Evolutionary conservation across 2,329 filamentous ascomycete species (phyloP), one percentile per base, ranked within the genome.

Genomic region (Cercospora nicotianae): DNA sequence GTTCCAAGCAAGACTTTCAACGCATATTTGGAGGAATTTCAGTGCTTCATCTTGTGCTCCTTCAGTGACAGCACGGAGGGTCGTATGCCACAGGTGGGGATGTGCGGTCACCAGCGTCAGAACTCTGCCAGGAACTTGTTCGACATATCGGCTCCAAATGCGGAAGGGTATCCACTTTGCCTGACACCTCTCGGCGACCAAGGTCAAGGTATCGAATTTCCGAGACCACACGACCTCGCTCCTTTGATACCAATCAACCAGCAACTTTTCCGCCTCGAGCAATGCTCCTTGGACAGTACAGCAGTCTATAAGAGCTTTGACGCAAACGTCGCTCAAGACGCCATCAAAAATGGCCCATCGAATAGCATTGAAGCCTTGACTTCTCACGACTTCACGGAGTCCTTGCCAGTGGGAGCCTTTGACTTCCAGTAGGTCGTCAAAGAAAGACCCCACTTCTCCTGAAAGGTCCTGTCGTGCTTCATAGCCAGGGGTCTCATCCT

Each of bases 321-420:
- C 60, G n/a, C 55, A 64, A 1, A 26, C 13, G 0, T 65, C 63
- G 26, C 70, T 66, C 6, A 82, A 69, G 13, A 80, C 65, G 0
- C 72, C 70, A 18, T 81, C 77, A 8, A 69, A 66, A 58, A 83
- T 73, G 7, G 80, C 80, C 62, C 77, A 73, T 53, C 76, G 75
- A 5, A 83, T 28, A 10, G 81, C 65, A 9, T 76, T 73, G 1
- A 82, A 75, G 1, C 75, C 80, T 73, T 83, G 81, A 23, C 80
- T 78, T 30, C 81, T 73, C 4, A 82, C 79, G 1, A 81, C 76
- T 26, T 80, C 76, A 30, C 78, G 79, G 60, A 83, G 76, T 1
- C 75, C 75, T 5, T 75, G 72, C 80, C 81, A 83, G 20, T 79
- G 80, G 28, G 76, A 72, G 13, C 76, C 77, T 13, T 69, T 61